phyloP scores from a whole-genome alignment of 768 basidiomycete species.

The Phylloporus arenicola region DNA sequence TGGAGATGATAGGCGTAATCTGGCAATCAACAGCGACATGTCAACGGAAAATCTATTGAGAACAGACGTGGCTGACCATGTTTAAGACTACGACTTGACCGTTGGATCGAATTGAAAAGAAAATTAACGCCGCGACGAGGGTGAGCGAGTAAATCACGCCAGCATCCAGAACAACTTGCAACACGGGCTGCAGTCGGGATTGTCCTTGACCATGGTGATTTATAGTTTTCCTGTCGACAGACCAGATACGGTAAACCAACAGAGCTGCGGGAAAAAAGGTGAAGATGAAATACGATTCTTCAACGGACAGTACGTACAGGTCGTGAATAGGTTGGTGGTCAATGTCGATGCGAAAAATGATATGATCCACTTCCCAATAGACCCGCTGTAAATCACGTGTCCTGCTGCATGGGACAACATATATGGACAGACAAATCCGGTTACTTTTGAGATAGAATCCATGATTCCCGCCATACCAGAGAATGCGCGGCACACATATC shows the following conservation, averaged over 20 bases:
- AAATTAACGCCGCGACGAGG: constrained; percentile 16
- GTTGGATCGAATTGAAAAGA: constrained; percentile 24
- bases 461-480: not conserved
- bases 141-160: no score
- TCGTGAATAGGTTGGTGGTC: constrained; percentile 6
- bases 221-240: constrained; percentile 16
- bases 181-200: not conserved
- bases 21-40: no score
- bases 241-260: constrained; percentile 24
- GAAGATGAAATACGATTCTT: no score
- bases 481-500: constrained; percentile 5
- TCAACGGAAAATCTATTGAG: no score
- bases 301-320: constrained; percentile 2
- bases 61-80: no score
- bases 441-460: not conserved
- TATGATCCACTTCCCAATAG: constrained; percentile 28
- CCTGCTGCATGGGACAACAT: constrained; percentile 6
- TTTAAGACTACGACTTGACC: constrained; percentile 8
- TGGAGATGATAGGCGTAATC: no score
- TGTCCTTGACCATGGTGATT: constrained; percentile 3
- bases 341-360: constrained; percentile 29
- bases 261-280: constrained; percentile 10
- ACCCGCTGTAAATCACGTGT: constrained; percentile 20
- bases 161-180: constrained; percentile 12
- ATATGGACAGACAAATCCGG: constrained; percentile 13